These are phyloP conservation scores for Pythium dissimile DNA, from an alignment of 352 stramenopile genomes.

Conservation along the genomic window DNA sequence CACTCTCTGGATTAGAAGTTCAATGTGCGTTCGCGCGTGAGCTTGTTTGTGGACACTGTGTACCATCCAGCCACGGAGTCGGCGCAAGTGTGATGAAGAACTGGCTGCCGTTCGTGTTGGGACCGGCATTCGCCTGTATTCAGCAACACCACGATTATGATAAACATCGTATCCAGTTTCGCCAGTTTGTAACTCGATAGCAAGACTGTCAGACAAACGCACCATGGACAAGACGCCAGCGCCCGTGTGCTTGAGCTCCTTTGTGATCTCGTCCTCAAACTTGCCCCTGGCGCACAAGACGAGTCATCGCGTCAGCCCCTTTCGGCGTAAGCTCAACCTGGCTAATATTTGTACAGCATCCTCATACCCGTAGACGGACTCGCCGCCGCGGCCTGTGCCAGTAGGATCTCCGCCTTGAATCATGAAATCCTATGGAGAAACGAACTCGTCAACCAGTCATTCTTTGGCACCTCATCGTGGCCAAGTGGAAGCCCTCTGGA, in stretches of 20 bases:
- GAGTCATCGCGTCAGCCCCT: no score
- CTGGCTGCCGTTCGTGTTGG: constrained; percentile 92
- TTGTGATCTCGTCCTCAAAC: constrained; percentile 93
- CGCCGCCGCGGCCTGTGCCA: constrained; percentile 89
- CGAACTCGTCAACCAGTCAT: background rate
- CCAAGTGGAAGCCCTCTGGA: constrained; percentile 3
- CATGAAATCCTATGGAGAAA: constrained; percentile 87
- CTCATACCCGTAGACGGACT: constrained; percentile 88
- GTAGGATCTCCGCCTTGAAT: constrained; percentile 95
- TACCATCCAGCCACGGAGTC: constrained; percentile 93
- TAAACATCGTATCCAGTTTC: no score
- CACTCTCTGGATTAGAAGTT: no score
- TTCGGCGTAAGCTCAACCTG: no score
- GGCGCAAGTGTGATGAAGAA: constrained; percentile 94
- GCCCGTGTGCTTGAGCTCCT: constrained; percentile 92
- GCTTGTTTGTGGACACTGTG: no score
- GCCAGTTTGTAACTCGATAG: no score
- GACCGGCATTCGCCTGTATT: constrained; percentile 86
- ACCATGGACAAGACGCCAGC: constrained; percentile 90
- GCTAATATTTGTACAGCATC: no score
- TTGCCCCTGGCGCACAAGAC: constrained; percentile 58
- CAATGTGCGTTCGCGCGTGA: no score
- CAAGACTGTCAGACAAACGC: background rate
- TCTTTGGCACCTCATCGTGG: background rate
- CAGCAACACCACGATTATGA: no score